These are phyloP conservation scores for Viola odorata DNA, from an alignment of 345 rosid species.

Conservation along the genomic window DNA sequence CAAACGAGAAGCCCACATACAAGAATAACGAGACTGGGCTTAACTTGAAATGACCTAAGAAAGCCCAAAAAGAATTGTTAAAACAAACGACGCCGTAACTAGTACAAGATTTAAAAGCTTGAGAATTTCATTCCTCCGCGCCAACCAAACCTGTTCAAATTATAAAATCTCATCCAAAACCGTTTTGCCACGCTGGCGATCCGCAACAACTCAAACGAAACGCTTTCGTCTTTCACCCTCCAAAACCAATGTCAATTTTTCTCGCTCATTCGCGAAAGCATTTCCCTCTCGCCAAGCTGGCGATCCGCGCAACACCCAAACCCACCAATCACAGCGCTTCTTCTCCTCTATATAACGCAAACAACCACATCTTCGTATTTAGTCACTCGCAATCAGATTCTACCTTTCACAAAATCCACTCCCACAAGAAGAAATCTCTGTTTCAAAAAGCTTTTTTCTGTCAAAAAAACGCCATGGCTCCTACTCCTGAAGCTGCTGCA, in stretches of 20 bases:
- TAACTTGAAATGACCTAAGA: too few species aligned
- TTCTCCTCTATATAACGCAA: not conserved
- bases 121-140: not conserved
- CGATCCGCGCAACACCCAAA: not conserved
- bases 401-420: not conserved
- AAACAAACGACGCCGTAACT: not conserved
- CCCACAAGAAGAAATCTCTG: not conserved
- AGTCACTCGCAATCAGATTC: too few species aligned
- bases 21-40: too few species aligned
- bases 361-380: too few species aligned
- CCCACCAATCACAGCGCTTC: not conserved
- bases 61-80: not conserved
- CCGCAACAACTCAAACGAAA: slow-evolving; percentile 8
- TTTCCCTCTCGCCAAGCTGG: not conserved
- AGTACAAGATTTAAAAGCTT: too few species aligned
- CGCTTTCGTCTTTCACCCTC: not conserved
- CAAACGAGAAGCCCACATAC: too few species aligned
- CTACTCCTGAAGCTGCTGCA: not conserved
- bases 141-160: not conserved
- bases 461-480: not conserved
- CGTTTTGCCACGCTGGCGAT: slow-evolving; percentile 28
- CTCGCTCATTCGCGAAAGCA: not conserved
- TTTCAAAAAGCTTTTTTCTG: not conserved
- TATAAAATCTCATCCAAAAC: not conserved
- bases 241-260: not conserved